Evolutionary conservation across 1,284 basidiomycete genomes (phyloP), one percentile per base, ranked within the genome.

Genomic region (Melanopsichium pennsylvanicum): DNA sequence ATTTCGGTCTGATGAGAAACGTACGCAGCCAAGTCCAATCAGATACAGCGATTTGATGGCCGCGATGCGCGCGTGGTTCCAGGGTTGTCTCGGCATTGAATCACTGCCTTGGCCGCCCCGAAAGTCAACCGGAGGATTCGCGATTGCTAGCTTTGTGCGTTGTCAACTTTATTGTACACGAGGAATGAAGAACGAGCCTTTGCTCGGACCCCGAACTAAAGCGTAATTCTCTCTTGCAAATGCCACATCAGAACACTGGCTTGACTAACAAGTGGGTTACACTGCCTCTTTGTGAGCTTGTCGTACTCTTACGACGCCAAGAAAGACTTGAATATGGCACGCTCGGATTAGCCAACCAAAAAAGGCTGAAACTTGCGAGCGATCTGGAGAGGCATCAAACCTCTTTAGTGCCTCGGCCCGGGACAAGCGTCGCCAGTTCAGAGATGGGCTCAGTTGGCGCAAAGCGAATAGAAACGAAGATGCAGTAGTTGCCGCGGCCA

Each of bases 61-160:
- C 9, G 32, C 26, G 23, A 43, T 57, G n/a, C n/a, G 54, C 43
- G 41, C 54, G 46, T 57, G 54, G 54, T 49, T 45, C 35, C 38
- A 57, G 54, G 46, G 54, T 57, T 35, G 37, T 22, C 11, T n/a
- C 8, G 15, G 12, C 11, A 18, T 22, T 23, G 26, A 23, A 21
- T 43, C 39, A 34, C 39, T 47, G 38, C 44, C 41, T 37, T 55
- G 25, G 49, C 49, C 40, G n/a, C n/a, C n/a, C n/a, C n/a, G n/a
- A n/a, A n/a, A n/a, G n/a, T n/a, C n/a, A n/a, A n/a, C n/a, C n/a
- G n/a, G n/a, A n/a, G n/a, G n/a, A n/a, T n/a, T n/a, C n/a, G n/a
- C n/a, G n/a, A n/a, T n/a, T n/a, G n/a, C n/a, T n/a, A n/a, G n/a
- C n/a, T n/a, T n/a, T n/a, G n/a, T n/a, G n/a, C n/a, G n/a, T n/a